Evolutionary conservation across 2,329 filamentous ascomycete genomes (phyloP).

Genomic region (Diplodia sapinea): DNA sequence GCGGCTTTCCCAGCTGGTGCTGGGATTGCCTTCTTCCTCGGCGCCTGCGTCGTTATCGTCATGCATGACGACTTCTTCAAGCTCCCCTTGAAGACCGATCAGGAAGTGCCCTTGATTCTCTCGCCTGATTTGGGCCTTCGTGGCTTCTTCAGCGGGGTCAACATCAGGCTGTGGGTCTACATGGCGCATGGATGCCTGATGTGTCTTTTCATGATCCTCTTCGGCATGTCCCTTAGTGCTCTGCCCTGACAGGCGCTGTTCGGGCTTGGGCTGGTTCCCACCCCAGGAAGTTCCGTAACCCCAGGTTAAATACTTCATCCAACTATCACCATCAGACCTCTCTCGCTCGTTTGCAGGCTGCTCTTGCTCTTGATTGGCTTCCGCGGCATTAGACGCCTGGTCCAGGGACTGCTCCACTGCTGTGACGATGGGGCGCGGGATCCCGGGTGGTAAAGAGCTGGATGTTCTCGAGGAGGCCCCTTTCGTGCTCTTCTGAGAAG

Average conservation of each 20-base stretch:
- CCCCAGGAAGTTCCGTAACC: slow-evolving; percentile 53
- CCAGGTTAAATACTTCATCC: slow-evolving; percentile 59
- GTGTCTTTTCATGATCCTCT: slow-evolving; percentile 32
- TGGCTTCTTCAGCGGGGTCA: slow-evolving; percentile 62
- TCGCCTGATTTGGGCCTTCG: slow-evolving; percentile 58
- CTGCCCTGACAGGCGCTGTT: slow-evolving; percentile 10
- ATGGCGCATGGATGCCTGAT: slow-evolving; percentile 42
- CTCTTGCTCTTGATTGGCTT: slow-evolving; percentile 32
- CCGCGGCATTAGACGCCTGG: slow-evolving; percentile 49
- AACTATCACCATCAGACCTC: slow-evolving; percentile 50
- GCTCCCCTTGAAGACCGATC: slow-evolving; percentile 70
- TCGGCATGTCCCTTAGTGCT: background rate
- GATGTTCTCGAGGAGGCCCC: background rate
- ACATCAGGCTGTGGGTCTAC: slow-evolving; percentile 49
- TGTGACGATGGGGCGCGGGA: slow-evolving; percentile 55
- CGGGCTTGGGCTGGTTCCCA: slow-evolving; percentile 9
- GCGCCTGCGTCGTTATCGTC: slow-evolving; percentile 39
- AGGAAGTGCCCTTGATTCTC: slow-evolving; percentile 65
- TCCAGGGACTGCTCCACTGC: slow-evolving; percentile 53
- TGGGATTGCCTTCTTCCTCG: slow-evolving; percentile 29
- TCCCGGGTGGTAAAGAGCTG: slow-evolving; percentile 42
- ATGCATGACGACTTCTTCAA: slow-evolving; percentile 58
- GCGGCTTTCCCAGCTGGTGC: slow-evolving; percentile 52
- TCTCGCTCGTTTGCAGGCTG: slow-evolving; percentile 32
- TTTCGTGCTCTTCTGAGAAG: slow-evolving; percentile 5